Conservation (phyloP, 2,329 filamentous ascomycete genomes). For the Pyrenochaeta sp. region DNA sequence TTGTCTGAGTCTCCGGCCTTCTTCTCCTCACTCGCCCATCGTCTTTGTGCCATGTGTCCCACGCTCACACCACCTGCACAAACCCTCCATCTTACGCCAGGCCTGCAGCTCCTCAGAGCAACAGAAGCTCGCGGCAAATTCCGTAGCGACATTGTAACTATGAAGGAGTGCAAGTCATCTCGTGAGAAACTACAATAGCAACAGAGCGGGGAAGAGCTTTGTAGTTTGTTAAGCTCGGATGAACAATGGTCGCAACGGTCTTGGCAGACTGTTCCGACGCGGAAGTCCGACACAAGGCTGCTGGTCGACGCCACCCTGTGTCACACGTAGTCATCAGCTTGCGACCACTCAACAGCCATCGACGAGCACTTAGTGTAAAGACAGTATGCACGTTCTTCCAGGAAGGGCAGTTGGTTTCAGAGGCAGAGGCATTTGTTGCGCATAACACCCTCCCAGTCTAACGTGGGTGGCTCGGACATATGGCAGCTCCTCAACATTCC, state of each 20-base stretch:
- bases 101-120: constrained; percentile 23
- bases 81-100: constrained; percentile 9
- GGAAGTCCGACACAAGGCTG: constrained; percentile 10
- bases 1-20: constrained; percentile 41
- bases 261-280: constrained; percentile 7
- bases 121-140: constrained; percentile 33
- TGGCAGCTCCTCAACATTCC: background rate
- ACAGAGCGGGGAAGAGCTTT: constrained; percentile 17
- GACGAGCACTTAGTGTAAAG: background rate
- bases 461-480: background rate
- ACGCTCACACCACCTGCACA: constrained; percentile 14
- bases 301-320: constrained; percentile 4
- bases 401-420: too few relatives aligned
- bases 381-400: background rate
- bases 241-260: constrained; percentile 10
- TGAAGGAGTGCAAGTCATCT: constrained; percentile 23
- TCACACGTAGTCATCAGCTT: background rate
- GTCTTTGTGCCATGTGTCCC: constrained; percentile 30
- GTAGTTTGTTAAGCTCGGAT: constrained; percentile 1
- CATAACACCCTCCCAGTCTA: background rate
- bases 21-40: constrained; percentile 47
- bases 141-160: constrained; percentile 42
- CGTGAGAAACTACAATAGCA: constrained; percentile 5
- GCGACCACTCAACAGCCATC: too few relatives aligned
- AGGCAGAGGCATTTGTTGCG: background rate